Percentiles rank a stretch among this genome's conserved stretches.
Evolutionary conservation across 495 filamentous ascomycete species (phyloP).

Genomic region (Terfezia boudieri): DNA sequence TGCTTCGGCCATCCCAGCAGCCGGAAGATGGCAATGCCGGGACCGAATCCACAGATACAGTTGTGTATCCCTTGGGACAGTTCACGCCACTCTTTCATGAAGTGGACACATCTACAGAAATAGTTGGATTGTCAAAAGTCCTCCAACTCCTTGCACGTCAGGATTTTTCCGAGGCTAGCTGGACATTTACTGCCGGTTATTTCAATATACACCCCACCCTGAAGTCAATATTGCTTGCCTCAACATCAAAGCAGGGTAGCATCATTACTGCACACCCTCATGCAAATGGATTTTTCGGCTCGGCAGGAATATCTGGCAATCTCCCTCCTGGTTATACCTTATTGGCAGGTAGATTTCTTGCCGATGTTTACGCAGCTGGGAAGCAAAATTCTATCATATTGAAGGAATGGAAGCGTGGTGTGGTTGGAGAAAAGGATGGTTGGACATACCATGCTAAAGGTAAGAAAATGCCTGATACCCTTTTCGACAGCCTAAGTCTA

Average conservation of each 20-base stretch:
- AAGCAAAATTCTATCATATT: slow-evolving; percentile 41
- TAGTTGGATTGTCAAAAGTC: slow-evolving; percentile 52
- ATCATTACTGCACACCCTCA: slow-evolving; percentile 84
- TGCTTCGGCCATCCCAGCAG: slow-evolving; percentile 32
- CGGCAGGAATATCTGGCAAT: slow-evolving; percentile 67
- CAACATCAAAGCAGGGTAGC: slow-evolving; percentile 42
- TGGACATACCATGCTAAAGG: slow-evolving; percentile 98
- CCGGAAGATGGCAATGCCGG: slow-evolving; percentile 30
- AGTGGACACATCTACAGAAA: slow-evolving; percentile 60
- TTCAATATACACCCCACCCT: slow-evolving; percentile 83
- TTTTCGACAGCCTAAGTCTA: not conserved
- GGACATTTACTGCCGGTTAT: slow-evolving; percentile 95
- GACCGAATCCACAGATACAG: slow-evolving; percentile 2
- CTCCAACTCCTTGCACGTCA: slow-evolving; percentile 40
- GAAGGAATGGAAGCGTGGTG: slow-evolving; percentile 73
- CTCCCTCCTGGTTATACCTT: slow-evolving; percentile 81
- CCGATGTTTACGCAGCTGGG: slow-evolving; percentile 36
- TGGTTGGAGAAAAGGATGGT: slow-evolving; percentile 44
- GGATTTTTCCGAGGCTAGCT: slow-evolving; percentile 41
- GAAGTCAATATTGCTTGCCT: slow-evolving; percentile 52
- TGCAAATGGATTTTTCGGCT: slow-evolving; percentile 91
- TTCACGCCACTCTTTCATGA: slow-evolving; percentile 61
- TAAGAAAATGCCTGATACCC: not conserved
- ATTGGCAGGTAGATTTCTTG: slow-evolving; percentile 51
- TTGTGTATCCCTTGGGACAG: slow-evolving; percentile 66